phyloP scores from a whole-genome alignment of 2,329 filamentous ascomycete genomes.

The Ophiostoma australiae region DNA sequence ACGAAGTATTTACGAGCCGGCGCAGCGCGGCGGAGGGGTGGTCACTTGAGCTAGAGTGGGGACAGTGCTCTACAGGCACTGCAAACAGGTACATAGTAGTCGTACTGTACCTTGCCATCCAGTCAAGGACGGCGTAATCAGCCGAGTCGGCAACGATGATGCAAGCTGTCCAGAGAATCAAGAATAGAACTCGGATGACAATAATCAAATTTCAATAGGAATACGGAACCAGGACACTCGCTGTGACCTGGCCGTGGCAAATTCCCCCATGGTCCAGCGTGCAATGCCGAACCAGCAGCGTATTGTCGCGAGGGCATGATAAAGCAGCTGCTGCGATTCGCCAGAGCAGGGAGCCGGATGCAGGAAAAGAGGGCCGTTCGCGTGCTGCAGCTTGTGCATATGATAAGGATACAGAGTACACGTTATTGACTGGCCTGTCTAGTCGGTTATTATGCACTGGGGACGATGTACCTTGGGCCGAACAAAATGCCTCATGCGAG shows the following conservation, averaged over 20 bases:
- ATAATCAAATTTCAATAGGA: background rate
- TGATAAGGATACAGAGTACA: background rate
- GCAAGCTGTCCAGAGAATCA: conserved; percentile 5
- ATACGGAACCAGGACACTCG: background rate
- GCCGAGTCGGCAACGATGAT: conserved; percentile 3
- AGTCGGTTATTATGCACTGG: background rate
- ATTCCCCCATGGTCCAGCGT: background rate
- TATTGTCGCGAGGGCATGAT: conserved; percentile 21
- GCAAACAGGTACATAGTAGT: background rate
- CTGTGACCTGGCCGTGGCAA: background rate
- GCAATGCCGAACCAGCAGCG: conserved; percentile 12
- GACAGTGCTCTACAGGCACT: background rate
- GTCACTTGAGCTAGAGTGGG: conserved; percentile 14
- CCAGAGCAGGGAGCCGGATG: background rate
- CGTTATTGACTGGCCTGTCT: background rate
- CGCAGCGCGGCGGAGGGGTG: conserved; percentile 15
- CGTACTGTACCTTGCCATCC: background rate
- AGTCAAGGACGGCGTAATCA: conserved; percentile 10
- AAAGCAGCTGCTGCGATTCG: conserved; percentile 25
- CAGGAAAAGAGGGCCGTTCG: conserved; percentile 9
- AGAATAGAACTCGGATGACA: background rate
- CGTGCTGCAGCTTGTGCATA: background rate
- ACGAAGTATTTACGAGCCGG: conserved; percentile 25
- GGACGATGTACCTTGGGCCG: conserved; percentile 12
- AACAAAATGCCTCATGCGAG: conserved; percentile 25